These are phyloP conservation scores for Tuber magnatum DNA, from an alignment of 495 filamentous ascomycete genomes.

Conservation along the genomic window DNA sequence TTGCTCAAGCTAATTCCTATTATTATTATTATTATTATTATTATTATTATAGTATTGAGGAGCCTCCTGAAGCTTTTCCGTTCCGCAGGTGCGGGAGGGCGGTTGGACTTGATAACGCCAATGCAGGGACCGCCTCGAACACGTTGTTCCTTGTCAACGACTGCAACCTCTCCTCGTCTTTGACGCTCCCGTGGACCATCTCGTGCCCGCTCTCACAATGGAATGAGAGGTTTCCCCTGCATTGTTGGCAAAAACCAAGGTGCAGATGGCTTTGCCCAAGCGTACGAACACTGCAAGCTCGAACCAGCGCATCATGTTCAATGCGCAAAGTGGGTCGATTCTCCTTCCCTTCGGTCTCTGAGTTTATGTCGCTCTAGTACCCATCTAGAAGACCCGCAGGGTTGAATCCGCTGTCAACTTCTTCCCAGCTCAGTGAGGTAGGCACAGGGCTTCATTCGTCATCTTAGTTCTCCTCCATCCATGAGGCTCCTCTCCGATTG, in stretches of 20 bases:
- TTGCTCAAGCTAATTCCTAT: conserved; percentile 27
- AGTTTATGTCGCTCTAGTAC: conserved; percentile 13
- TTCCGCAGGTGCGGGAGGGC: conserved; percentile 18
- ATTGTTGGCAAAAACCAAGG: conserved; percentile 34
- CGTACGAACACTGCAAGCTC: conserved; percentile 5
- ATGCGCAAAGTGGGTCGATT: conserved; percentile 19
- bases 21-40: conserved; percentile 22
- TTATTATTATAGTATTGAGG: conserved; percentile 20
- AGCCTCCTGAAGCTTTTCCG: conserved; percentile 25
- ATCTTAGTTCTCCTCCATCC: conserved; percentile 16
- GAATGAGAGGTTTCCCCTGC: conserved; percentile 15
- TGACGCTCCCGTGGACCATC: conserved; percentile 21
- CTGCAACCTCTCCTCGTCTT: conserved; percentile 10
- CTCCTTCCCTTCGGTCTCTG: conserved; percentile 7
- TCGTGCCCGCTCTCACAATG: conserved; percentile 19
- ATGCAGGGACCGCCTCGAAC: conserved; percentile 38
- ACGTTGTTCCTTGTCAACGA: conserved; percentile 37
- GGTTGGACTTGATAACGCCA: conserved; percentile 20
- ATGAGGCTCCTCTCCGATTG: conserved; percentile 31
- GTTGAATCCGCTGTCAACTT: conserved; percentile 30
- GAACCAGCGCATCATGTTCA: conserved; percentile 30
- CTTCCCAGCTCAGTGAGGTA: conserved; percentile 10
- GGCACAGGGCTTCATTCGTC: conserved; percentile 19
- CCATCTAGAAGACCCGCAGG: conserved; percentile 23
- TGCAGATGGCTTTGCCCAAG: conserved; percentile 7